phyloP scores from a whole-genome alignment of 257 asterid genomes.

The Petrea volubilis region DNA sequence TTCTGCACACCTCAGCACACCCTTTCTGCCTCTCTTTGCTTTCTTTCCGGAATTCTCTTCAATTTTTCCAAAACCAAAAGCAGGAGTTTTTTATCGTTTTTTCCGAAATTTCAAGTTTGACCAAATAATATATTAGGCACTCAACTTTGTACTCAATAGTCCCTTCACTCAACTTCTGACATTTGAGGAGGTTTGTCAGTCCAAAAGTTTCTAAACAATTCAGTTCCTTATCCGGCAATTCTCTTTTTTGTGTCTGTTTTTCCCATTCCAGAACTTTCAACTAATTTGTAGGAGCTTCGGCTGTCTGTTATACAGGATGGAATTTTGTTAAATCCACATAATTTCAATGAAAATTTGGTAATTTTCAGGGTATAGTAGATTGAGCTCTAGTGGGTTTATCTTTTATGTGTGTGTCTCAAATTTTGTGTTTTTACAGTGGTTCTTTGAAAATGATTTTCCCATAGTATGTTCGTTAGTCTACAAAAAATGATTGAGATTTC shows the following conservation, averaged over 20 bases:
- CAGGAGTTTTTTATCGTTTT: not conserved
- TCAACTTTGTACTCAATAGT: not conserved
- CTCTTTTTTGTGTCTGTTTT: not conserved
- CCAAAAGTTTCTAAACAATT: not conserved
- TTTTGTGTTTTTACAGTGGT: not conserved
- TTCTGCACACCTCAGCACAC: too few relatives aligned
- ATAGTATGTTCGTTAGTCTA: not conserved
- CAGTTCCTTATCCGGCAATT: not conserved
- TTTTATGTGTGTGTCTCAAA: not conserved
- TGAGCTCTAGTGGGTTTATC: not conserved
- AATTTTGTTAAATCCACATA: not conserved
- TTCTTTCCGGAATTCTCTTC: too few relatives aligned
- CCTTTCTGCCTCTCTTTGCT: too few relatives aligned
- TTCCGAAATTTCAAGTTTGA: not conserved
- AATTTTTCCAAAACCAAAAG: not conserved
- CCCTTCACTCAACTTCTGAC: not conserved
- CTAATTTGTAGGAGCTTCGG: not conserved
- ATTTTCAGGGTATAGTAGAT: not conserved
- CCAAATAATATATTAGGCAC: not conserved
- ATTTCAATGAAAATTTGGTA: not conserved
- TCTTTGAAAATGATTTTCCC: not conserved
- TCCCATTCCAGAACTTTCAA: not conserved
- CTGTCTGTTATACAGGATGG: not conserved
- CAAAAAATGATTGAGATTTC: not conserved
- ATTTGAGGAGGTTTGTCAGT: not conserved